Percentiles rank a stretch among this genome's conserved stretches.
phyloP scores from a whole-genome alignment of 768 basidiomycete species.

The Epithele typhae region DNA sequence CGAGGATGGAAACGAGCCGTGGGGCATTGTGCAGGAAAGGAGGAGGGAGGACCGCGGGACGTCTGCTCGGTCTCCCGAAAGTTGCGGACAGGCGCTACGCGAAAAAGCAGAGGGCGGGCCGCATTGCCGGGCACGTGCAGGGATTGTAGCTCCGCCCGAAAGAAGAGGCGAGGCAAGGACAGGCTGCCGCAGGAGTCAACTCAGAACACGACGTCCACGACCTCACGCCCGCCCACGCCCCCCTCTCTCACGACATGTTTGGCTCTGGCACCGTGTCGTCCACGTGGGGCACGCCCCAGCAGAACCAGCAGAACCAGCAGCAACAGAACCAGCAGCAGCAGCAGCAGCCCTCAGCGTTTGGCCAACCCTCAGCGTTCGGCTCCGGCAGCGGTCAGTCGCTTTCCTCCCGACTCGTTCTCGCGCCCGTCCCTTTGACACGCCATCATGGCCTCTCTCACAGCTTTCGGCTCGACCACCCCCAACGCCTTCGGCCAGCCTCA shows the following conservation, averaged over 20 bases:
- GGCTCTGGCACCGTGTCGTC: constrained; percentile 46
- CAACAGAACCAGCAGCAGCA: constrained; percentile 44
- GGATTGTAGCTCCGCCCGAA: constrained; percentile 16
- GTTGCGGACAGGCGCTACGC: constrained; percentile 10
- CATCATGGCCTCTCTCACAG: constrained; percentile 12
- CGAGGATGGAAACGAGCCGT: constrained; percentile 33
- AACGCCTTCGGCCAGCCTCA: constrained; percentile 53
- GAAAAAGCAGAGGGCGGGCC: constrained; percentile 10
- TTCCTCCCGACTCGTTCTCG: constrained; percentile 20
- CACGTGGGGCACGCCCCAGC: constrained; percentile 65
- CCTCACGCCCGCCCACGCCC: constrained; percentile 7
- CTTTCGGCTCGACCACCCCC: constrained; percentile 29
- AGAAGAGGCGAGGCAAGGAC: constrained; percentile 1
- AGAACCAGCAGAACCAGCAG: constrained; percentile 59
- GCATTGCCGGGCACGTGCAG: constrained; percentile 1
- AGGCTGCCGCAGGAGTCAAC: constrained; percentile 4
- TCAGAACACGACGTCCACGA: constrained; percentile 9
- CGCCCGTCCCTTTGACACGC: constrained; percentile 14
- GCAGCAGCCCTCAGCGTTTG: constrained; percentile 51
- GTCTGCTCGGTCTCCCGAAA: not conserved
- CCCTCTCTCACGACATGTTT: constrained; percentile 49
- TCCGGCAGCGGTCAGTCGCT: constrained; percentile 56
- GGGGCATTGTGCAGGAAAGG: constrained; percentile 41
- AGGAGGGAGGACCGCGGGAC: not conserved
- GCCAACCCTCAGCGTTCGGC: constrained; percentile 66